Base-by-base conservation (phyloP, 768 basidiomycete species). In the Mycena latifolia region DNA sequence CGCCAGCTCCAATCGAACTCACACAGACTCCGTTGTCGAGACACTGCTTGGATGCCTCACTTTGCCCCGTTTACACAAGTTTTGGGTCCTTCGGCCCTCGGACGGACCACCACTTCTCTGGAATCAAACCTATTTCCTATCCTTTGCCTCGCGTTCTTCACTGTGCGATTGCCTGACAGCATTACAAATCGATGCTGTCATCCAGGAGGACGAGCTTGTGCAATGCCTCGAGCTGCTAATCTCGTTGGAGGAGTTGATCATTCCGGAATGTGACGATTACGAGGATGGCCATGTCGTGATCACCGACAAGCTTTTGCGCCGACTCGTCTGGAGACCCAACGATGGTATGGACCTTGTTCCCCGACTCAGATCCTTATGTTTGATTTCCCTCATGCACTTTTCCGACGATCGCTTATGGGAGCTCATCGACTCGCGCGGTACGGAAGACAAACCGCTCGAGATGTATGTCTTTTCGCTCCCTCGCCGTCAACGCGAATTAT, bases 191-290 rank as follows among this genome's bases (percentile, higher is more conserved):
- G 12, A 29, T n/a, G 37, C n/a, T 5, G 20, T 39, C 2, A 11
- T 61, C n/a, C 12, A 52, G 39, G 59, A 52, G 5, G n/a, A 22
- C 2, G 37, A 61, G 11, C 50, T 61, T 27, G 28, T 61, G 25
- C 25, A 51, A 22, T 61, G 50, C 35, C 50, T 61, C 51, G n/a
- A 35, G 20, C 25, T 24, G 12, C 22, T 61, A 17, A 50, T 37
- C 1, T 18, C 28, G 28, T n/a, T 61, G 14, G 27, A 61, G 37
- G 20, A 24, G n/a, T 20, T 61, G n/a, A 2, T 5, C 7, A n/a
- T 61, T 4, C 5, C 10, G 37, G 60, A 61, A 22, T 54, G 27
- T 29, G 51, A 41, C 22, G 41, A 54, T 11, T 39, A 25, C 24
- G n/a, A 17, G 28, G 1, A 11, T 11, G 31, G 11, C 5, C 27